Conservation (phyloP, 192 early-diverging fungal species). For the Backusella sp. region DNA sequence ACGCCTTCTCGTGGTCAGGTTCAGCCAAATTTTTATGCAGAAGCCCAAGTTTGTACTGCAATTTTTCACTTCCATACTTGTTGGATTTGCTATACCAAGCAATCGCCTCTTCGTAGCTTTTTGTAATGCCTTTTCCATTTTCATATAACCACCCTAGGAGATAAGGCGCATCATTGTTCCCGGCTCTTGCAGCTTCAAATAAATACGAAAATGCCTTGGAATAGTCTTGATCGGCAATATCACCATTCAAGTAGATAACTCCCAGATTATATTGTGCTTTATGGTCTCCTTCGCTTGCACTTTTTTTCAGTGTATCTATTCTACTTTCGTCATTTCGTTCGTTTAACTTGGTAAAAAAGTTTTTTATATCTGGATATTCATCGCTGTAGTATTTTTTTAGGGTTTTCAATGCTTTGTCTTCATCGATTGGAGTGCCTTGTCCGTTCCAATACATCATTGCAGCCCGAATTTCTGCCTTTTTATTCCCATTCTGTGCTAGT, state of each 20-base stretch:
- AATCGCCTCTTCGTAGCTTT: conserved; percentile 15
- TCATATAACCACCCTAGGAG: conserved; percentile 48
- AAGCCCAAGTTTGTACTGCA: neutral
- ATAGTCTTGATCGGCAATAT: too few relatives aligned
- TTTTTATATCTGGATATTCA: neutral
- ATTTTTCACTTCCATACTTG: neutral
- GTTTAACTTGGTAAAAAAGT: neutral
- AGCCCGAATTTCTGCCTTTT: neutral
- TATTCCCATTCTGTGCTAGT: neutral
- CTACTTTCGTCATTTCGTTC: neutral
- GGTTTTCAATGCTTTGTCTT: neutral
- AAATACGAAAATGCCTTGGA: conserved; percentile 51
- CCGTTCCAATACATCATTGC: neutral
- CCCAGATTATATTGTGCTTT: neutral
- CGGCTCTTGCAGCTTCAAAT: conserved; percentile 56
- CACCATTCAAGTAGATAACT: neutral
- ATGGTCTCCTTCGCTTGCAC: neutral
- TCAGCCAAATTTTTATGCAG: neutral
- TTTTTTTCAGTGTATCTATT: neutral
- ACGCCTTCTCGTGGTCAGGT: neutral
- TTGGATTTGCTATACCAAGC: conserved; percentile 3
- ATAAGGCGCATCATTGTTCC: conserved; percentile 51
- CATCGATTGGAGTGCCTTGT: neutral
- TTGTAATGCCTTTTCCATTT: conserved; percentile 36
- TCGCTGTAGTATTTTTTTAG: neutral